Evolutionary conservation across 1,284 basidiomycete genomes (phyloP).

Genomic region (Ustilago trichophora): DNA sequence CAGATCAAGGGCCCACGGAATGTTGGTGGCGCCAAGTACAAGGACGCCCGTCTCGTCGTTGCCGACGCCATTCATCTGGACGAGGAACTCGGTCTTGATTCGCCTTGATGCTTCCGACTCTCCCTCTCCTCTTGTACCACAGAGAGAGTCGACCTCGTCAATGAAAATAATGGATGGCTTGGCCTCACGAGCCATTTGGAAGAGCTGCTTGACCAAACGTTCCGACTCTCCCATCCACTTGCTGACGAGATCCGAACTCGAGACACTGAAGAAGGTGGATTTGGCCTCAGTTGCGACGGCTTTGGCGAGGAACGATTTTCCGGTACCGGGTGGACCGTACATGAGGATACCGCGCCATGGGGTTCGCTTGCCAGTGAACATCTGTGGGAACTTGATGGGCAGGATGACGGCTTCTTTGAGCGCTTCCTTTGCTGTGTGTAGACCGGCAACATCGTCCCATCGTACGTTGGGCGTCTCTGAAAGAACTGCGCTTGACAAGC

Average conservation of each 20-base stretch:
- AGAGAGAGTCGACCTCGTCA: conserved; percentile 96
- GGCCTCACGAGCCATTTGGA: conserved; percentile 92
- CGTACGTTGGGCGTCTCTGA: conserved; percentile 93
- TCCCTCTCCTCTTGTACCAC: conserved; percentile 91
- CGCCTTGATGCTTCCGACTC: conserved; percentile 94
- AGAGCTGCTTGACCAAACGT: conserved; percentile 92
- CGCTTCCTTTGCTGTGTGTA: conserved; percentile 92
- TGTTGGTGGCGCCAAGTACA: conserved; percentile 98
- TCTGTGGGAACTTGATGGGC: conserved; percentile 97
- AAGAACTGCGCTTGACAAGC: conserved; percentile 85
- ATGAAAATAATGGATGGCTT: conserved; percentile 99
- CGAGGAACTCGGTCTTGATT: conserved; percentile 98
- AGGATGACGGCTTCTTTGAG: conserved; percentile 98
- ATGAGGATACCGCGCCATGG: conserved; percentile 95
- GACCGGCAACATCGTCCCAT: conserved; percentile 97
- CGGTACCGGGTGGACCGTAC: conserved; percentile 76
- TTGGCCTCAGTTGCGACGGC: conserved; percentile 99
- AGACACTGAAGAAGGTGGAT: conserved; percentile 95
- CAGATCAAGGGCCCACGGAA: conserved; percentile 83
- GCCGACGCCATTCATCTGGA: conserved; percentile 97
- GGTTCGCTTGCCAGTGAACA: conserved; percentile 97
- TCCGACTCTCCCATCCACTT: conserved; percentile 99
- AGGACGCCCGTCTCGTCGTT: conserved; percentile 92
- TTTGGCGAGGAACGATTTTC: conserved; percentile 86
- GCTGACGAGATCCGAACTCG: conserved; percentile 92